Conservation (phyloP, 139 green algal genomes). For the Chara braunii region DNA sequence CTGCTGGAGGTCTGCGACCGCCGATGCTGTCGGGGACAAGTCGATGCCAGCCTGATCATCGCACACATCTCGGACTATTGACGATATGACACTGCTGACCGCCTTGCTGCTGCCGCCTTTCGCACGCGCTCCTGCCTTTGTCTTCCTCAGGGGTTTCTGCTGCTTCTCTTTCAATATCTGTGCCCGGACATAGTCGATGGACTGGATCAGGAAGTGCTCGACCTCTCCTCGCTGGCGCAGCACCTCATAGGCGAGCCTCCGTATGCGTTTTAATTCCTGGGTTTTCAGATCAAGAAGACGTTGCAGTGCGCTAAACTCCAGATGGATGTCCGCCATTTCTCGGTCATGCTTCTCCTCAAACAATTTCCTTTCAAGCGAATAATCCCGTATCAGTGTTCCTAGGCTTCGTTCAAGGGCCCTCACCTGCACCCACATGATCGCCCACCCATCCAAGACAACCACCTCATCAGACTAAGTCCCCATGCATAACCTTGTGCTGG, state of each 20-base stretch:
- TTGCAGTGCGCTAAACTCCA: constrained; percentile 4
- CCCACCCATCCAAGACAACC: no score
- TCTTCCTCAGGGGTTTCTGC: background rate
- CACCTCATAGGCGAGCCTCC: constrained; percentile 62
- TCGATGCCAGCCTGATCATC: background rate
- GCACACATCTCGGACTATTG: background rate
- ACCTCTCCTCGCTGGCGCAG: constrained; percentile 74
- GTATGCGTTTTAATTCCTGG: constrained; percentile 68
- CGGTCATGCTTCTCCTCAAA: background rate
- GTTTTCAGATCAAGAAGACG: constrained; percentile 56
- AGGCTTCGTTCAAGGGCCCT: constrained; percentile 56
- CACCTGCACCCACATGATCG: no score
- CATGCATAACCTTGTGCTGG: no score
- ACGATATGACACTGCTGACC: background rate
- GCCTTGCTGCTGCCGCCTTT: background rate
- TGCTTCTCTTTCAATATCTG: constrained; percentile 20
- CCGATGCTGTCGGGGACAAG: background rate
- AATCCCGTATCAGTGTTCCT: constrained; percentile 48
- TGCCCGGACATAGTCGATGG: constrained; percentile 52
- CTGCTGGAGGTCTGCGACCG: background rate
- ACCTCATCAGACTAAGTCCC: no score
- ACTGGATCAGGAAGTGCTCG: constrained; percentile 81
- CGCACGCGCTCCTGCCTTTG: background rate
- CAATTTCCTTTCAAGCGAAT: constrained; percentile 49
- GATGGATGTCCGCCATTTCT: constrained; percentile 1